These are phyloP conservation scores for Bolboschoenoplectus hybrid DNA, from an alignment of 202 grass and related monocot species.

Conservation along the genomic window DNA sequence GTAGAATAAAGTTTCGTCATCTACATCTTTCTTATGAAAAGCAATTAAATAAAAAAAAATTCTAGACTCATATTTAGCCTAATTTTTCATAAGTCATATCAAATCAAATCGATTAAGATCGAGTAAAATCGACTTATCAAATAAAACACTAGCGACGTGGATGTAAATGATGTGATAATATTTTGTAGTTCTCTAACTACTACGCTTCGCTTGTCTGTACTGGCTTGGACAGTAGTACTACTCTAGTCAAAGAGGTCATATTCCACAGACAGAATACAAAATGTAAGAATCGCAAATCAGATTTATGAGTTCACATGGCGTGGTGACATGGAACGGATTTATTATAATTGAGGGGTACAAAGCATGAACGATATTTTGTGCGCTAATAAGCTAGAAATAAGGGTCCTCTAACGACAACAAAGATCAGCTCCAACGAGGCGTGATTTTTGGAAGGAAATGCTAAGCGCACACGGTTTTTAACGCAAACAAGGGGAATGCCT, in stretches of 20 bases:
- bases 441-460: background rate
- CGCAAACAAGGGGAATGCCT: background rate
- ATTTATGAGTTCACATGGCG: conserved; percentile 14
- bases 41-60: too few relatives aligned
- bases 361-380: background rate
- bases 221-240: too few relatives aligned
- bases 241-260: background rate
- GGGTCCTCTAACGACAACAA: background rate
- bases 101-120: too few relatives aligned
- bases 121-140: too few relatives aligned
- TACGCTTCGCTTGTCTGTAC: too few relatives aligned
- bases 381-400: background rate
- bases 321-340: background rate
- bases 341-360: background rate
- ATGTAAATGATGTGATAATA: too few relatives aligned
- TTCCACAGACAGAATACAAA: background rate
- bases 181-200: too few relatives aligned
- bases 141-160: too few relatives aligned
- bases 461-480: background rate
- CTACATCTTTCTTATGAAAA: too few relatives aligned
- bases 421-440: background rate
- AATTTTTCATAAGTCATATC: too few relatives aligned
- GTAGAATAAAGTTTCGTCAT: background rate
- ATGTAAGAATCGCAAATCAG: background rate
- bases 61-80: too few relatives aligned